Base-by-base conservation (phyloP, 2,329 filamentous ascomycete species). In the Cryphonectria carpinicola region DNA sequence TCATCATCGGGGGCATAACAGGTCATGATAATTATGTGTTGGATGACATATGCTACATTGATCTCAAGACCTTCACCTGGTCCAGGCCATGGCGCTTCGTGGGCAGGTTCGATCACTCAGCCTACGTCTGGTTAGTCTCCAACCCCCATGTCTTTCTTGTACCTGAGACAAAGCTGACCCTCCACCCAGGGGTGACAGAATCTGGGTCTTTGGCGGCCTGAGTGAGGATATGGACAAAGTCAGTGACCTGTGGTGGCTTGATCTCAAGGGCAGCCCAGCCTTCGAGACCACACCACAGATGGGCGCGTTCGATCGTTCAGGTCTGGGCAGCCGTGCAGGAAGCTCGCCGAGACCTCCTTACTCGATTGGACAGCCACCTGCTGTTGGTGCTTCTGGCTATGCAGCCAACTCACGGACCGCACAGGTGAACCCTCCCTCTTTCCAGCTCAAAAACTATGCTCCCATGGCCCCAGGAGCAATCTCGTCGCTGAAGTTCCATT, bases 41-140 rank as follows among this genome's bases (percentile, higher is more conserved):
- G 65, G 95, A 98, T 79, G 96, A 99, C 78, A 94, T 99, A 66
- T 97, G 94, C 83, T 99, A 97, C 78, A 88, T 99, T 65, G 96
- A 99, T 79, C 85, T 99, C 63, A 98, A 97, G 84, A 98, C 96
- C 1, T 98, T 94, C 86, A 97, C 95, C 0, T 99, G 96, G 96
- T 98, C 95, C 69, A 90, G 94, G 70, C 91, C 94, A 56, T 99
- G 96, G 96, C 93, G 92, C 72, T 99, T 99, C 79, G 95, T 98
- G 37, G 91, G 93, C 65, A 90, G 96, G 54, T 99, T 97, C 78
- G 96, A 99, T 76, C 96, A 99, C 79, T 94, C 94, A 22, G 94
- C 93, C 67, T 98, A 95, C 86, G 92, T 99, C 71, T 98, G 95
- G 91, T 81, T 72, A 61, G 76, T 75, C 54, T 35, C 58, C 58